phyloP scores from a whole-genome alignment of 768 basidiomycete genomes.

The Termitomyces sp. region DNA sequence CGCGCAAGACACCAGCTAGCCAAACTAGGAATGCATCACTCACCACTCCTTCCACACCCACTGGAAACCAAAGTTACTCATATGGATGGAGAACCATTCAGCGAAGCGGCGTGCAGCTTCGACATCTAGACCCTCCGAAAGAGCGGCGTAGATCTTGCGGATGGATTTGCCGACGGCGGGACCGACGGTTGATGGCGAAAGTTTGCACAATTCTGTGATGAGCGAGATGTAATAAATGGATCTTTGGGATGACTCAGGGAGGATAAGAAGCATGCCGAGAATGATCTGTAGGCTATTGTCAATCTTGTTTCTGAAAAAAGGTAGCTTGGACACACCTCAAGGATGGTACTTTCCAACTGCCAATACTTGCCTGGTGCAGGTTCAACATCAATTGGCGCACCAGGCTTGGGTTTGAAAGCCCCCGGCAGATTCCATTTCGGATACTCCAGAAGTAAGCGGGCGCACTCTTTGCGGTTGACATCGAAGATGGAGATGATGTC shows the following conservation, averaged over 20 bases:
- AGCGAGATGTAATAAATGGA: constrained; percentile 84
- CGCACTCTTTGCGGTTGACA: constrained; percentile 94
- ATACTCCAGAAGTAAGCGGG: constrained; percentile 80
- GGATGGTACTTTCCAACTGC: constrained; percentile 85
- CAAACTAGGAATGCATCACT: constrained; percentile 20
- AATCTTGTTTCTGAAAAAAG: constrained; percentile 1
- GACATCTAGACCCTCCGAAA: constrained; percentile 87
- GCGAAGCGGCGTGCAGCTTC: constrained; percentile 80
- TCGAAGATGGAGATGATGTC: constrained; percentile 90
- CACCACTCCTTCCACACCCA: constrained; percentile 99
- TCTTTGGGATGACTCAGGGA: constrained; percentile 78
- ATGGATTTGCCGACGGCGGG: constrained; percentile 97
- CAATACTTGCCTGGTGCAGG: constrained; percentile 68
- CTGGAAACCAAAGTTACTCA: constrained; percentile 97
- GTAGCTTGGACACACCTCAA: constrained; percentile 57
- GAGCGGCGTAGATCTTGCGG: constrained; percentile 72
- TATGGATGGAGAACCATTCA: constrained; percentile 95
- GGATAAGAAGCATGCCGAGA: constrained; percentile 68
- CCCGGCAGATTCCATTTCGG: constrained; percentile 81
- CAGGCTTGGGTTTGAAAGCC: constrained; percentile 81
- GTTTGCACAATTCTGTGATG: constrained; percentile 91
- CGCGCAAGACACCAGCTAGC: neutral
- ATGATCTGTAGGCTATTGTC: constrained; percentile 47
- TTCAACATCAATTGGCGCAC: constrained; percentile 49
- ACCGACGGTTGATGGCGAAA: constrained; percentile 90